Conservation (phyloP, 163 green algal species). For the Chloromonas sp. region DNA sequence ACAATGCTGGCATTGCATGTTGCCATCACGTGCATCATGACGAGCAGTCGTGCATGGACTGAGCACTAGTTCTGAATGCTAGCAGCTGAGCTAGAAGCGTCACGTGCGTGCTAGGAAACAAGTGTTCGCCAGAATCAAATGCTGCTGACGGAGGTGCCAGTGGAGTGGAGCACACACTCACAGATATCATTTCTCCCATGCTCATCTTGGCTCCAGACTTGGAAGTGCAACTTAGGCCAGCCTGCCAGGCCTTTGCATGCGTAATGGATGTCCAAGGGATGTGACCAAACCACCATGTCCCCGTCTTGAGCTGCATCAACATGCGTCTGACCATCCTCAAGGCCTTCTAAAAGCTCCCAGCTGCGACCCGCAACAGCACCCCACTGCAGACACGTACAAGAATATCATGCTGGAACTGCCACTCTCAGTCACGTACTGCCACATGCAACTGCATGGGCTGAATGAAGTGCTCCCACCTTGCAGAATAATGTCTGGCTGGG, state of each 20-base stretch:
- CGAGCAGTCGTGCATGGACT: background rate
- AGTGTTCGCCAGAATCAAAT: too few relatives aligned
- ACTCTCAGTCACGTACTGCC: background rate
- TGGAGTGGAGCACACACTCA: conserved; percentile 19
- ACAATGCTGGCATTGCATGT: too few relatives aligned
- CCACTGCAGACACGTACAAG: conserved; percentile 46
- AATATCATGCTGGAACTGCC: background rate
- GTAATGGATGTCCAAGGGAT: conserved; percentile 75
- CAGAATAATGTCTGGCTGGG: conserved; percentile 58
- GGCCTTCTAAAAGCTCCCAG: conserved; percentile 74
- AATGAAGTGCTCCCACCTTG: conserved; percentile 44
- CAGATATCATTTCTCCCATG: conserved; percentile 53
- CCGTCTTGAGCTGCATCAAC: conserved; percentile 42
- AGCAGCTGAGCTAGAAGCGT: too few relatives aligned
- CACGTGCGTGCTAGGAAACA: too few relatives aligned
- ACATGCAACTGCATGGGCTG: background rate
- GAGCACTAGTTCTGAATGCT: too few relatives aligned
- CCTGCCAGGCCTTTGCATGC: conserved; percentile 55
- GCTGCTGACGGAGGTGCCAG: background rate
- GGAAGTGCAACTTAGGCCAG: conserved; percentile 78
- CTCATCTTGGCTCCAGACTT: conserved; percentile 65
- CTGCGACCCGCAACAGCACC: conserved; percentile 46
- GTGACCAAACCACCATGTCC: conserved; percentile 59
- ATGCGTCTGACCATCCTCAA: conserved; percentile 67
- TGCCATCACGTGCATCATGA: too few relatives aligned